Base-by-base conservation (phyloP, 768 basidiomycete genomes). In the Lentinus brumalis region DNA sequence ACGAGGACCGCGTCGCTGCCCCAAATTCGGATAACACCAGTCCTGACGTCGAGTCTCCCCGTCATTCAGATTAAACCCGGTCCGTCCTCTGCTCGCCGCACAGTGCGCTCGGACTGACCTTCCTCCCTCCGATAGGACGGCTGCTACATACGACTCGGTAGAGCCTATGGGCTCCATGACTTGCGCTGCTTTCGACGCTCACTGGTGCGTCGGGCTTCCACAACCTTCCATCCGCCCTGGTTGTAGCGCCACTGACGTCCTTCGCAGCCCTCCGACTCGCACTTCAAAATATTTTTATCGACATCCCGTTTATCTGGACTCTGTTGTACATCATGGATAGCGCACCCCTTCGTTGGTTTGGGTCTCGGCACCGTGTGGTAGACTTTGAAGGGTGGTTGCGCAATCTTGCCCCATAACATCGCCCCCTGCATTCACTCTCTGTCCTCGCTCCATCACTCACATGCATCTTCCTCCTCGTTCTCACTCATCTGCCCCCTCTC, bases 221-320 rank as follows among this genome's bases (percentile, higher is more conserved):
- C 42, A 14, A 26, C 21, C 1, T 26, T 26, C 21, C 21, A 26
- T 26, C 10, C 46, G 8, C 46, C 26, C 26, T 7, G 8, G 12
- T 29, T 10, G 46, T 2, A 18, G 10, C 5, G 21, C 18, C 39
- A 29, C 53, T 54, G 39, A 54, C 26, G 26, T 29, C 40, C 14
- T 39, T 15, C 32, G 44, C 38, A 40, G 40, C 18, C 16, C 30
- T 42, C 21, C 46, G 32, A 31, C 39, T n/a, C 38, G 12, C 41
- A 16, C 47, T n/a, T 56, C 46, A 57, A 57, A 44, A 32, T 58
- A 58, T 58, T 50, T 41, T 58, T 52, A 58, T 58, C 57, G 30
- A n/a, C 51, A 35, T 45, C 26, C 40, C 26, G 29, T 49, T 44
- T 12, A 38, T 59, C 42, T 53, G 53, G 42, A 44, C 18, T 15